Evolutionary conservation across 352 stramenopile genomes (phyloP).

Genomic region (Blastocystis sp.): DNA sequence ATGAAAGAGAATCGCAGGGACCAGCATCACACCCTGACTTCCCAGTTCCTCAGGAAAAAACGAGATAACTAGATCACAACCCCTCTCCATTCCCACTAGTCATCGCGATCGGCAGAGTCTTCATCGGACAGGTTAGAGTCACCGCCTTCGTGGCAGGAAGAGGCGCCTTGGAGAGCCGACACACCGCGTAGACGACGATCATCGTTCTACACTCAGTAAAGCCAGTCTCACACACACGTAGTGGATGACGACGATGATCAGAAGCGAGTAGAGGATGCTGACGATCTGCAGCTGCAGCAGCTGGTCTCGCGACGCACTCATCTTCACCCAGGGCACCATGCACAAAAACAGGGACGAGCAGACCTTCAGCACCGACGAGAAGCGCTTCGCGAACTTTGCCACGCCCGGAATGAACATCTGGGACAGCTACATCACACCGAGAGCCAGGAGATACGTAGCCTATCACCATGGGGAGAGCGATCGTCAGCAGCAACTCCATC

Average conservation of each 20-base stretch:
- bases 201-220: background rate
- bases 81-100: background rate
- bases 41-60: background rate
- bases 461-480: slow-evolving; percentile 58
- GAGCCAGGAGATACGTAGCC: background rate
- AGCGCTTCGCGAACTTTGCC: background rate
- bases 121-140: slow-evolving; percentile 21
- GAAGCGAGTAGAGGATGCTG: background rate
- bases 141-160: slow-evolving; percentile 3
- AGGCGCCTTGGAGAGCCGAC: background rate
- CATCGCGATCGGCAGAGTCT: slow-evolving; percentile 57
- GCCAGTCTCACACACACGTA: background rate
- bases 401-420: slow-evolving; percentile 17
- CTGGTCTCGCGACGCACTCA: slow-evolving; percentile 39
- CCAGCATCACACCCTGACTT: slow-evolving; percentile 28
- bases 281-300: background rate
- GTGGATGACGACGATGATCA: slow-evolving; percentile 34
- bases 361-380: slow-evolving; percentile 18
- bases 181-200: background rate
- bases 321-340: slow-evolving; percentile 58
- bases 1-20: slow-evolving; percentile 50
- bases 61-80: slow-evolving; percentile 1
- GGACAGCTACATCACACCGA: background rate
- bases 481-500: slow-evolving; percentile 33
- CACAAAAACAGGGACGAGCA: slow-evolving; percentile 54